Evolutionary conservation across 1,284 basidiomycete species (phyloP).

Genomic region (Schizophyllum commune): DNA sequence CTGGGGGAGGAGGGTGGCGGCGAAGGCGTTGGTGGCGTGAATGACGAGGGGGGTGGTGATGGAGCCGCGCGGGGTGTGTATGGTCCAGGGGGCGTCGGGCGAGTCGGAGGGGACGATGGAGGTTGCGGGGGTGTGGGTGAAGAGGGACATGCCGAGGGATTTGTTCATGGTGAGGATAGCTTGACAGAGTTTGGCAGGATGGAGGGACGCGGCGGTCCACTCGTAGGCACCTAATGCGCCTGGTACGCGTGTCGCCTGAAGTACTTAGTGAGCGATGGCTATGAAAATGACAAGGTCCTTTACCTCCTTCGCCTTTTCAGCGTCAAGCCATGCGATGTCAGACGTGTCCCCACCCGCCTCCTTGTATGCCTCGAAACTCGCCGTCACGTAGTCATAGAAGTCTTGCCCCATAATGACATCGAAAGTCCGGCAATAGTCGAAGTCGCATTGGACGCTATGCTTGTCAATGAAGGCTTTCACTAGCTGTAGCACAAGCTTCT

Average conservation of each 20-base stretch:
- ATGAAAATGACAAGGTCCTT: neutral
- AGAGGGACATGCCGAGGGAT: constrained; percentile 9
- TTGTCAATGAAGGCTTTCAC: constrained; percentile 10
- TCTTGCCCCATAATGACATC: constrained; percentile 13
- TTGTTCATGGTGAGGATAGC: constrained; percentile 7
- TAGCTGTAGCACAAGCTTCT: constrained; percentile 11
- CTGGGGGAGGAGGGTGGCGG: constrained; percentile 10
- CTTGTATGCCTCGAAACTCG: constrained; percentile 10
- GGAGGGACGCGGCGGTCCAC: constrained; percentile 11
- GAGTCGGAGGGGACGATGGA: constrained; percentile 4
- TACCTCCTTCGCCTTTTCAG: constrained; percentile 10
- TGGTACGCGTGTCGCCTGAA: constrained; percentile 10
- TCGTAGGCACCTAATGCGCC: constrained; percentile 12
- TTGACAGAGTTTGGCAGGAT: constrained; percentile 13
- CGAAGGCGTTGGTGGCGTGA: constrained; percentile 14
- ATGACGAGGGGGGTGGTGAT: constrained; percentile 11
- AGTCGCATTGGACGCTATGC: constrained; percentile 12
- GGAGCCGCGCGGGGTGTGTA: constrained; percentile 9
- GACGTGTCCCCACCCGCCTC: constrained; percentile 7
- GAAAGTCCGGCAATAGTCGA: constrained; percentile 12
- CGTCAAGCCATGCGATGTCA: constrained; percentile 7
- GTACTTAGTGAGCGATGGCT: neutral
- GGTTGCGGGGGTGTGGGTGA: constrained; percentile 10
- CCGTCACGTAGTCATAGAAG: constrained; percentile 8
- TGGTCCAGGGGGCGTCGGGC: constrained; percentile 4